Evolutionary conservation across 352 stramenopile genomes (phyloP).

Genomic region (Peronosclerospora sorghi): DNA sequence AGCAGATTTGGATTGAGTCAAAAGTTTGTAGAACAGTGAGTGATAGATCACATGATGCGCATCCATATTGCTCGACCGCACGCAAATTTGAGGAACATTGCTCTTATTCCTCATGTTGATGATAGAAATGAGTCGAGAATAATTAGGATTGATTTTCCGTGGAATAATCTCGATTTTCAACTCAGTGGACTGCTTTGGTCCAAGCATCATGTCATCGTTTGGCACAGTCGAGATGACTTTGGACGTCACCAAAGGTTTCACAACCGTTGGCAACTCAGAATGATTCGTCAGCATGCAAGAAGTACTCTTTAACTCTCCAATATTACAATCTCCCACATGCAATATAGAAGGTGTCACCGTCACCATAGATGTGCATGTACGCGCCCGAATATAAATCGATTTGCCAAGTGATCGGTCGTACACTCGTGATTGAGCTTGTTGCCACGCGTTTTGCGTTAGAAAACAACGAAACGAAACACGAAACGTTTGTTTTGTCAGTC

Average conservation of each 20-base stretch:
- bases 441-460: constrained; percentile 76
- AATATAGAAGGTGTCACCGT: constrained; percentile 78
- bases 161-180: constrained; percentile 86
- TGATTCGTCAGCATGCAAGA: constrained; percentile 84
- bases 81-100: constrained; percentile 78
- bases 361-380: constrained; percentile 82
- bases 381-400: constrained; percentile 73
- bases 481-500: constrained; percentile 81
- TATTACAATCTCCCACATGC: constrained; percentile 83
- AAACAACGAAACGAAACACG: constrained; percentile 82
- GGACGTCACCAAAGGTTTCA: constrained; percentile 80
- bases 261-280: constrained; percentile 76
- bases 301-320: constrained; percentile 81
- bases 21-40: constrained; percentile 84
- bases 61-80: constrained; percentile 87
- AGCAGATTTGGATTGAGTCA: constrained; percentile 73
- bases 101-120: constrained; percentile 83
- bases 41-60: constrained; percentile 87
- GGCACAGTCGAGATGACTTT: constrained; percentile 85
- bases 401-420: constrained; percentile 81
- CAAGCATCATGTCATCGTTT: constrained; percentile 80
- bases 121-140: constrained; percentile 77
- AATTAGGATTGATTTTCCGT: constrained; percentile 84
- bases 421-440: constrained; percentile 74
- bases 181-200: constrained; percentile 79